Percentiles rank a stretch among this genome's conserved stretches.
Conservation (phyloP, 2,329 filamentous ascomycete species). For the Coniella vitis region DNA sequence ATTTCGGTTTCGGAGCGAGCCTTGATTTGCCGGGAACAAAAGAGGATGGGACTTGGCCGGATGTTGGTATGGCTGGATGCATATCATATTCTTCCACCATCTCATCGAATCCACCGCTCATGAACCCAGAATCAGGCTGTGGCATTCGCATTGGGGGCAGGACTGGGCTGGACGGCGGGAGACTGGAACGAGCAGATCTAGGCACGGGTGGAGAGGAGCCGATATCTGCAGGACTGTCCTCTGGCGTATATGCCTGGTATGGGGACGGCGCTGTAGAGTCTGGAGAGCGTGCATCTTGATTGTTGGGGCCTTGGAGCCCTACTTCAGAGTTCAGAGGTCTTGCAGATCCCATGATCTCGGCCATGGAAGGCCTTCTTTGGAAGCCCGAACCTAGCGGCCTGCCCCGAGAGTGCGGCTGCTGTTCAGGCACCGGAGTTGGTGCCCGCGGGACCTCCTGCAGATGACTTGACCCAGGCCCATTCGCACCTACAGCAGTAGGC, state of each 20-base stretch:
- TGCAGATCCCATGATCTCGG: conserved; percentile 25
- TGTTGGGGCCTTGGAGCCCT: conserved; percentile 34
- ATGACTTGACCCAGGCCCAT: conserved; percentile 37
- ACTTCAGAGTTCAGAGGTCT: conserved; percentile 26
- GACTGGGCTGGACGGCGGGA: conserved; percentile 73
- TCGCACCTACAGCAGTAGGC: conserved; percentile 49
- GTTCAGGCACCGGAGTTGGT: conserved; percentile 66
- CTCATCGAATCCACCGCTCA: conserved; percentile 70
- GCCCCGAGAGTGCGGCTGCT: conserved; percentile 24
- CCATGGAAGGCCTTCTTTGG: conserved; percentile 53
- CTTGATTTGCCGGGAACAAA: conserved; percentile 1
- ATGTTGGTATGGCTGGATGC: conserved; percentile 32
- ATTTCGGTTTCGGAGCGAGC: neutral
- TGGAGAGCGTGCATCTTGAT: conserved; percentile 48
- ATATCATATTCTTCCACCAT: conserved; percentile 56
- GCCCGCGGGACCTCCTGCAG: conserved; percentile 68
- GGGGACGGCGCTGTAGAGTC: conserved; percentile 48
- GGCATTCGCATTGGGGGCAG: conserved; percentile 53
- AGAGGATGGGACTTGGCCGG: conserved; percentile 11
- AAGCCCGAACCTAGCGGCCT: conserved; percentile 27
- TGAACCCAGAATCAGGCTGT: conserved; percentile 72
- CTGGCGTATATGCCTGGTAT: conserved; percentile 41
- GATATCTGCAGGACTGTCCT: conserved; percentile 71
- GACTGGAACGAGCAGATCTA: conserved; percentile 51
- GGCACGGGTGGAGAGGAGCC: conserved; percentile 86